These are phyloP conservation scores for Coemansia sp. DNA, from an alignment of 192 early-diverging fungal species.

Conservation along the genomic window DNA sequence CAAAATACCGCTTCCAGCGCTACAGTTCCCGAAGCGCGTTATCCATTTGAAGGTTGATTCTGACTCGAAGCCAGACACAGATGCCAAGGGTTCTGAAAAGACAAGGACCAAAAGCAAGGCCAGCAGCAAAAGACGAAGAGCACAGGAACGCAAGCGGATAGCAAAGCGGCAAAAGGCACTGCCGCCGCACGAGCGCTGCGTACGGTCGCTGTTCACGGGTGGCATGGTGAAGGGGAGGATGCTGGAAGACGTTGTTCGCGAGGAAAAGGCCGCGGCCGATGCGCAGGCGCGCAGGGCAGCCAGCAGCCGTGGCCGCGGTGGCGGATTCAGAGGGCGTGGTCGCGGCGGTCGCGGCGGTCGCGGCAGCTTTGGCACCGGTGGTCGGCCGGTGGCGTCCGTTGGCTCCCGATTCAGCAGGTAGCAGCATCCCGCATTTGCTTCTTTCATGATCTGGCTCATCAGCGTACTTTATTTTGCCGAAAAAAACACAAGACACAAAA, in stretches of 20 bases:
- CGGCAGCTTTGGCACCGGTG: slow-evolving; percentile 8
- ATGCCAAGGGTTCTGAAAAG: neutral
- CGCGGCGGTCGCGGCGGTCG: slow-evolving; percentile 24
- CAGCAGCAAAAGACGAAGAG: slow-evolving; percentile 1
- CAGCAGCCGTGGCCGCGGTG: slow-evolving; percentile 15
- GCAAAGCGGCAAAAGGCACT: neutral
- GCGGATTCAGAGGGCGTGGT: slow-evolving; percentile 37
- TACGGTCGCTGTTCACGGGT: slow-evolving; percentile 40
- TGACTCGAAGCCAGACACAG: neutral
- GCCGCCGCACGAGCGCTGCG: slow-evolving; percentile 18
- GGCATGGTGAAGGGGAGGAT: slow-evolving; percentile 39
- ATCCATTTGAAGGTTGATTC: slow-evolving; percentile 24
- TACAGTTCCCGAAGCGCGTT: slow-evolving; percentile 36
- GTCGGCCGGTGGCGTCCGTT: neutral
- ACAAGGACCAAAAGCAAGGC: slow-evolving; percentile 7
- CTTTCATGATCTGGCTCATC: neutral
- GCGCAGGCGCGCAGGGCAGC: slow-evolving; percentile 5
- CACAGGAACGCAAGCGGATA: neutral
- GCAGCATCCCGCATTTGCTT: neutral
- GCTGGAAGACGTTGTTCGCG: slow-evolving; percentile 44
- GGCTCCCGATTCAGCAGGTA: slow-evolving; percentile 1
- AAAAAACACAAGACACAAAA: slow-evolving; percentile 2
- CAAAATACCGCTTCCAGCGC: slow-evolving; percentile 25
- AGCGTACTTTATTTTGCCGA: slow-evolving; percentile 7
- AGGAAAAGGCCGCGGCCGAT: slow-evolving; percentile 27